A percentile compares a stretch with the other conserved stretches of the same genome.
Evolutionary conservation across 768 basidiomycete species (phyloP).

Genomic region (Tubosaeta sp.): DNA sequence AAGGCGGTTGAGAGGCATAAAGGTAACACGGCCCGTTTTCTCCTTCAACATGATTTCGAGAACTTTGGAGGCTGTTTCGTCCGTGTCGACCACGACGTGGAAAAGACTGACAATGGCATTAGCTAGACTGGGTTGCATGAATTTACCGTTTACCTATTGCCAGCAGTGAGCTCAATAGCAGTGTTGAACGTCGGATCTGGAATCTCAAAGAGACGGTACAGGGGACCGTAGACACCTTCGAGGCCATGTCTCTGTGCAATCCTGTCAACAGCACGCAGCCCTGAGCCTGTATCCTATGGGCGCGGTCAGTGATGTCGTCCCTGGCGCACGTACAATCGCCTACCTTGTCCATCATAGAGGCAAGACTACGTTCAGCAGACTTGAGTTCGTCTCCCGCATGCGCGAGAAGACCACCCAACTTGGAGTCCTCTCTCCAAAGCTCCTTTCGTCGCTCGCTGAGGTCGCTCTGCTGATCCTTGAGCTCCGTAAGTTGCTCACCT

Average conservation of each 20-base stretch:
- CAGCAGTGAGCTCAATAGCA: constrained; percentile 91
- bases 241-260: constrained; percentile 75
- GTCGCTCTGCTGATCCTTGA: constrained; percentile 68
- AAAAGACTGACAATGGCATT: constrained; percentile 55
- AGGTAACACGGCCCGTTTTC: constrained; percentile 91
- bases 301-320: background rate
- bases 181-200: constrained; percentile 85
- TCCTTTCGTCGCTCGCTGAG: constrained; percentile 84
- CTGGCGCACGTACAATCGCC: constrained; percentile 1
- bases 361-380: constrained; percentile 71
- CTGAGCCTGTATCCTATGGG: constrained; percentile 83
- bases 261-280: constrained; percentile 79
- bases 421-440: constrained; percentile 92
- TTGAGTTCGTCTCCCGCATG: constrained; percentile 80
- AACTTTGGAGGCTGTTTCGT: constrained; percentile 87
- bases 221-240: constrained; percentile 86
- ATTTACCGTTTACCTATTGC: constrained; percentile 67
- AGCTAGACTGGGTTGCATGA: background rate
- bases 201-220: constrained; percentile 92
- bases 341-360: constrained; percentile 96
- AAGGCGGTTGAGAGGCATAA: constrained; percentile 96
- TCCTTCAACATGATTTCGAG: constrained; percentile 92
- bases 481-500: constrained; percentile 49
- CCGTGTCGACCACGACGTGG: constrained; percentile 97
- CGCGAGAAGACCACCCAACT: constrained; percentile 69